Percentiles rank a stretch among this genome's conserved stretches.
These are phyloP conservation scores for Blastobotrys raffinosifermentans DNA, from an alignment of 1,139 yeast species.

Conservation along the genomic window DNA sequence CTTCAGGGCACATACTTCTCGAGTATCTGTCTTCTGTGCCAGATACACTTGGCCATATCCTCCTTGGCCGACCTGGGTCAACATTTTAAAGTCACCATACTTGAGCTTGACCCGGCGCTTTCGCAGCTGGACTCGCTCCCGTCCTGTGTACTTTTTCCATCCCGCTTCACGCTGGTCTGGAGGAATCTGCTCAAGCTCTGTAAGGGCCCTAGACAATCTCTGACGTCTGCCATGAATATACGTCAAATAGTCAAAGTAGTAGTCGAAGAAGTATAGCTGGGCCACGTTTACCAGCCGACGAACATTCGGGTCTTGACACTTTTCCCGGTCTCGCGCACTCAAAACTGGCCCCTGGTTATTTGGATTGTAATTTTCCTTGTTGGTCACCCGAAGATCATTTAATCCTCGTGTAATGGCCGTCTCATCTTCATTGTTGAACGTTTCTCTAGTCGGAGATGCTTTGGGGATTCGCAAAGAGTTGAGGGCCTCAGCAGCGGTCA, in stretches of 20 bases:
- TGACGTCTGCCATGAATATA: slow-evolving; percentile 84
- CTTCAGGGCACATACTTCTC: slow-evolving; percentile 93
- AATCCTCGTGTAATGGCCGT: slow-evolving; percentile 22
- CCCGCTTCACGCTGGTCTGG: slow-evolving; percentile 54
- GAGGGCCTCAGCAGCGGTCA: slow-evolving; percentile 15
- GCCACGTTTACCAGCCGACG: slow-evolving; percentile 84
- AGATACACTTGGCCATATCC: slow-evolving; percentile 95
- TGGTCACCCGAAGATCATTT: slow-evolving; percentile 18
- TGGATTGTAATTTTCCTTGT: slow-evolving; percentile 18
- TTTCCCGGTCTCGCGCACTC: slow-evolving; percentile 36
- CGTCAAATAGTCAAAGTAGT: slow-evolving; percentile 93
- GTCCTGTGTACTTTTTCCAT: slow-evolving; percentile 75
- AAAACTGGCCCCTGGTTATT: slow-evolving; percentile 11
- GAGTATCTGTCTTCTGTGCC: slow-evolving; percentile 90
- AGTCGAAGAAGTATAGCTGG: slow-evolving; percentile 72
- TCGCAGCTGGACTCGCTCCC: slow-evolving; percentile 80
- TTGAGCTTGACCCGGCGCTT: slow-evolving; percentile 88
- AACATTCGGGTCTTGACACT: slow-evolving; percentile 69
- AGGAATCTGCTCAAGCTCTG: slow-evolving; percentile 46
- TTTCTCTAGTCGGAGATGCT: slow-evolving; percentile 12
- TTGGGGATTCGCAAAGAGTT: slow-evolving; percentile 16
- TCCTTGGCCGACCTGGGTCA: slow-evolving; percentile 98
- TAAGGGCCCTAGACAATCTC: slow-evolving; percentile 62
- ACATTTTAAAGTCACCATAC: slow-evolving; percentile 91
- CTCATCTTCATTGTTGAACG: slow-evolving; percentile 18